Conservation (phyloP, 2,329 filamentous ascomycete genomes). For the Acarospora socialis region DNA sequence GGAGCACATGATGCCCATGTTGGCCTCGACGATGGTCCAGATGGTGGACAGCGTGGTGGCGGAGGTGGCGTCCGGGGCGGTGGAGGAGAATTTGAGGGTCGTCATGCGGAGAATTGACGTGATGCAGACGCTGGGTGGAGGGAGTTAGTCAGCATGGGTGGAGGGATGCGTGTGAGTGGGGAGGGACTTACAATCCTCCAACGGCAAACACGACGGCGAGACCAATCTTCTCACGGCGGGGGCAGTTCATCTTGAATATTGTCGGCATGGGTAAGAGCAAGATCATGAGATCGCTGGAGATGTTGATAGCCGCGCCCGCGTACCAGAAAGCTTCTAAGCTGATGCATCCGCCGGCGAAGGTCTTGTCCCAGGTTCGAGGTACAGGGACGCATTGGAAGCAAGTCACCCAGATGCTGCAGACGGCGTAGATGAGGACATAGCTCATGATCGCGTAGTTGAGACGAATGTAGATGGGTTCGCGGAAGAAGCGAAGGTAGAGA, state of each 20-base stretch:
- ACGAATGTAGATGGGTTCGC: neutral
- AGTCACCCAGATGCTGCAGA: neutral
- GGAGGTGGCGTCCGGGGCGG: neutral
- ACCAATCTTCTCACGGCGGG: constrained; percentile 22
- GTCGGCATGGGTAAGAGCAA: constrained; percentile 13
- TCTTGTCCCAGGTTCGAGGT: constrained; percentile 32
- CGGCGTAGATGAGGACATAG: neutral
- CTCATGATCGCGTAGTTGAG: neutral
- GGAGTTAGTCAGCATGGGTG: no score
- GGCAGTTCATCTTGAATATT: constrained; percentile 19
- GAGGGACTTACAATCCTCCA: constrained; percentile 25
- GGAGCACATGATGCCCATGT: neutral
- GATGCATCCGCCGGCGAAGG: constrained; percentile 31
- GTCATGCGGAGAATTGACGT: constrained; percentile 1
- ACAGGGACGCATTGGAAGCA: constrained; percentile 1
- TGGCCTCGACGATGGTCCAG: constrained; percentile 1
- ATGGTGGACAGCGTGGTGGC: neutral
- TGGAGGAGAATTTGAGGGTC: neutral
- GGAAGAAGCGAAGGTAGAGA: constrained; percentile 1
- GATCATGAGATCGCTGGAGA: constrained; percentile 17
- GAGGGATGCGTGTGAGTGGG: no score
- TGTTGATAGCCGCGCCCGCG: constrained; percentile 29
- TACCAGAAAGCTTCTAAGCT: constrained; percentile 35
- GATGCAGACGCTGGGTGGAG: neutral
- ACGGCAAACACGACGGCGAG: constrained; percentile 24